Evolutionary conservation across 1,139 yeast genomes (phyloP).

Genomic region (Nadsonia starkeyi-henricii): DNA sequence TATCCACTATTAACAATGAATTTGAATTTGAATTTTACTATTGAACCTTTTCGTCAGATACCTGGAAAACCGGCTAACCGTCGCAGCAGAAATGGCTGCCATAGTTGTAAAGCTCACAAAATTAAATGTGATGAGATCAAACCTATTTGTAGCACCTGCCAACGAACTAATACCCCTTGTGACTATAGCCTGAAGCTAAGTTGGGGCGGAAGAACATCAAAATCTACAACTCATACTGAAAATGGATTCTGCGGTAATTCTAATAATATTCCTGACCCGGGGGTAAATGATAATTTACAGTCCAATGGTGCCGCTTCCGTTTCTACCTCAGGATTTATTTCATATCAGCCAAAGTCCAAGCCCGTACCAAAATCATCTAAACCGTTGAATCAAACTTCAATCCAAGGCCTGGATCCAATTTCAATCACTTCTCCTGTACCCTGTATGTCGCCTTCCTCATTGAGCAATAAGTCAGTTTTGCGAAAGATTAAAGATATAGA

Average conservation of each 20-base stretch:
- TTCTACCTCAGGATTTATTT: neutral
- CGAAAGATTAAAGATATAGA: constrained; percentile 5
- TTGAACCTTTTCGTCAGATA: too few species aligned
- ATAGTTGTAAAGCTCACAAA: constrained; percentile 28
- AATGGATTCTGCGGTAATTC: neutral
- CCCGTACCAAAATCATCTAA: constrained; percentile 1
- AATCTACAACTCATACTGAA: constrained; percentile 21
- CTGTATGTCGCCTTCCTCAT: neutral
- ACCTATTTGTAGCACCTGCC: constrained; percentile 51
- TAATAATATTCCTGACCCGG: neutral
- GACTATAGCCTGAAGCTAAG: constrained; percentile 53
- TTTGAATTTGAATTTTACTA: too few species aligned
- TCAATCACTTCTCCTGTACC: neutral
- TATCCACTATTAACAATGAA: too few species aligned
- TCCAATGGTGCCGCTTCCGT: neutral
- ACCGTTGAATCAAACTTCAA: neutral
- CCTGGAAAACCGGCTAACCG: neutral
- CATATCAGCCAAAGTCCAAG: neutral
- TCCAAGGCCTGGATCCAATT: too few species aligned
- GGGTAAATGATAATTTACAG: constrained; percentile 1
- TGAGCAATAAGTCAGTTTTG: constrained; percentile 5
- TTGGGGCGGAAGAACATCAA: constrained; percentile 71
- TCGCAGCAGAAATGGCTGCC: constrained; percentile 22
- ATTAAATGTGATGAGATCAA: constrained; percentile 60
- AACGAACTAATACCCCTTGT: constrained; percentile 36